These are phyloP conservation scores for Mycena indigotica DNA, from an alignment of 768 basidiomycete genomes.

Conservation along the genomic window DNA sequence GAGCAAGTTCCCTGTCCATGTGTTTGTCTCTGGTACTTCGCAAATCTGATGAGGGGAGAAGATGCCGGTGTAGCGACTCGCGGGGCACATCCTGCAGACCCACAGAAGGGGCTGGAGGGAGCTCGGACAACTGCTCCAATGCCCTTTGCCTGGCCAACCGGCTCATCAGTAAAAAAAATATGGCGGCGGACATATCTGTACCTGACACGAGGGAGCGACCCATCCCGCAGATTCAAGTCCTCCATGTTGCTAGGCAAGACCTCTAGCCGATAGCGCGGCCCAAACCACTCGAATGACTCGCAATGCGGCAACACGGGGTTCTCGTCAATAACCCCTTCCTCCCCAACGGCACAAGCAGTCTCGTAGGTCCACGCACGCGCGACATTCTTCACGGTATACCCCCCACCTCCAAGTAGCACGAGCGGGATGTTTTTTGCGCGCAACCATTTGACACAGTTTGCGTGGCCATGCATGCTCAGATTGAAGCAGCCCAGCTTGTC, in stretches of 20 bases:
- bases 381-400: conserved; percentile 97
- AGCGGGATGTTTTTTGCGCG: conserved; percentile 81
- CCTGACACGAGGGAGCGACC: conserved; percentile 79
- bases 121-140: conserved; percentile 46
- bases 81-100: conserved; percentile 82
- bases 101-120: conserved; percentile 75
- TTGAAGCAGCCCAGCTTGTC: conserved; percentile 98
- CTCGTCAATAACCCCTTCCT: conserved; percentile 74
- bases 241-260: conserved; percentile 94
- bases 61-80: conserved; percentile 64
- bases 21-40: conserved; percentile 45
- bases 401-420: conserved; percentile 92
- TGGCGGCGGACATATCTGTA: too few relatives aligned
- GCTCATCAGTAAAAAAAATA: not conserved
- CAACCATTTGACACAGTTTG: conserved; percentile 86
- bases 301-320: conserved; percentile 83
- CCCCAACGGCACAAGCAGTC: conserved; percentile 91
- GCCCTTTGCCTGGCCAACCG: conserved; percentile 34
- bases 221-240: conserved; percentile 83
- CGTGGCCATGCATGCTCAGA: conserved; percentile 93
- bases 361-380: conserved; percentile 95
- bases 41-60: too few relatives aligned
- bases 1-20: conserved; percentile 62
- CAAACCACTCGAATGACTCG: conserved; percentile 96
- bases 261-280: conserved; percentile 90